Base-by-base conservation (phyloP, 768 basidiomycete genomes). In the Suillus subluteus region DNA sequence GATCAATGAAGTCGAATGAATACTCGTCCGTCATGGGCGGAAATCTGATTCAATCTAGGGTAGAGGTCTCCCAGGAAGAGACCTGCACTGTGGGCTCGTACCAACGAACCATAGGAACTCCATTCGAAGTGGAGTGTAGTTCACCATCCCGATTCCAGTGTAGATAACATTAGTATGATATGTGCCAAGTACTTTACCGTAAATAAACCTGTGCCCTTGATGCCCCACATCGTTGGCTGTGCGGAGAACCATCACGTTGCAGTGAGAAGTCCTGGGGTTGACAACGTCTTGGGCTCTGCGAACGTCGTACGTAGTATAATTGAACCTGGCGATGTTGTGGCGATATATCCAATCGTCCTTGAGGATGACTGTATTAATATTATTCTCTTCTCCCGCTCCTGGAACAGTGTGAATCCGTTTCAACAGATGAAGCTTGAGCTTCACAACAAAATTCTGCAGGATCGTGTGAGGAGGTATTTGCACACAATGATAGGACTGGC, bases 1-100 rank as follows among this genome's bases (percentile, higher is more conserved):
- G 65, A 54, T 66, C 61, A 12, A 67, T 5, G 8, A 67, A 67
- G 54, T 54, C 52, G 16, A 67, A 63, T 48, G 62, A 15, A 21
- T 67, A 23, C 6, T n/a, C 6, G 11, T 55, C 26, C 2, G 6
- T 26, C 41, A 67, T 63, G 12, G 41, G 52, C 16, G n/a, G 23
- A 54, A 67, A 67, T 46, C 52, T 38, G 13, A 55, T 50, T 1
- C n/a, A 5, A 41, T 66, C 46, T 37, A 66, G 50, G 35, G 46
- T 40, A n/a, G 11, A 35, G 9, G 50, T 26, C 18, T 58, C 38
- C 62, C 66, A 62, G 0, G 18, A 26, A 26, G 55, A 50, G 2
- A 13, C 35, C 18, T 30, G 6, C 43, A 21, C 62, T 6, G 50
- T 16, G 11, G 63, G n/a, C 43, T 63, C 21, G 8, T 46, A 46